phyloP scores from a whole-genome alignment of 2,329 filamentous ascomycete genomes.

The Diplocarpon mali region DNA sequence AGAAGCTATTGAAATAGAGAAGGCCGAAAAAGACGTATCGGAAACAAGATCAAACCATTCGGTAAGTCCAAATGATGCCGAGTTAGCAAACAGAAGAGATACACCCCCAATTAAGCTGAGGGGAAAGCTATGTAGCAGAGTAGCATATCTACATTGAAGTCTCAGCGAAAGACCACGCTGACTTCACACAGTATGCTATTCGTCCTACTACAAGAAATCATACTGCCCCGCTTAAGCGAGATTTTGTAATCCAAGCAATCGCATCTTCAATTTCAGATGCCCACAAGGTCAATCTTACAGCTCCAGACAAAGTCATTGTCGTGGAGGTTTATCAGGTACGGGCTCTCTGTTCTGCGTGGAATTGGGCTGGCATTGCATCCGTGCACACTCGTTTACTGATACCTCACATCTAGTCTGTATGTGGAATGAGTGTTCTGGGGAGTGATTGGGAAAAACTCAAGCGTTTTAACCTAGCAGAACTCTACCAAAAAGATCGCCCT shows the following conservation, averaged over 20 bases:
- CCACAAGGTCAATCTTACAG: conserved; percentile 68
- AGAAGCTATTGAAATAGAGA: not conserved
- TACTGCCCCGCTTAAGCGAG: conserved; percentile 49
- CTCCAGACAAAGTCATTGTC: conserved; percentile 68
- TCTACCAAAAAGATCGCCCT: conserved; percentile 37
- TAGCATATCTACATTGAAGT: too few species aligned
- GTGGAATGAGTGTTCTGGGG: conserved; percentile 68
- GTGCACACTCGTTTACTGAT: conserved; percentile 11
- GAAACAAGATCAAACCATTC: conserved; percentile 10
- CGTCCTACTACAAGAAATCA: conserved; percentile 68
- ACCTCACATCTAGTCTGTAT: conserved; percentile 45
- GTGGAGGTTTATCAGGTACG: conserved; percentile 72
- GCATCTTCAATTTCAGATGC: conserved; percentile 38
- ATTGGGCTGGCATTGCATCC: conserved; percentile 4
- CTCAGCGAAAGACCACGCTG: not conserved
- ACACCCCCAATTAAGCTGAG: too few species aligned
- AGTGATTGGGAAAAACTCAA: conserved; percentile 61
- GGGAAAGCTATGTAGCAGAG: too few species aligned
- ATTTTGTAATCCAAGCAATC: conserved; percentile 59
- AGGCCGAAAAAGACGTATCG: conserved; percentile 2
- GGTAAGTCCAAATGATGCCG: conserved; percentile 13
- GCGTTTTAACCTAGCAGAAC: conserved; percentile 66
- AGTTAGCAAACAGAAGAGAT: not conserved
- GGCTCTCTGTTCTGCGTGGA: not conserved
- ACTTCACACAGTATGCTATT: conserved; percentile 60